These are phyloP conservation scores for Acidiella bohemica DNA, from an alignment of 495 filamentous ascomycete genomes.

Conservation along the genomic window DNA sequence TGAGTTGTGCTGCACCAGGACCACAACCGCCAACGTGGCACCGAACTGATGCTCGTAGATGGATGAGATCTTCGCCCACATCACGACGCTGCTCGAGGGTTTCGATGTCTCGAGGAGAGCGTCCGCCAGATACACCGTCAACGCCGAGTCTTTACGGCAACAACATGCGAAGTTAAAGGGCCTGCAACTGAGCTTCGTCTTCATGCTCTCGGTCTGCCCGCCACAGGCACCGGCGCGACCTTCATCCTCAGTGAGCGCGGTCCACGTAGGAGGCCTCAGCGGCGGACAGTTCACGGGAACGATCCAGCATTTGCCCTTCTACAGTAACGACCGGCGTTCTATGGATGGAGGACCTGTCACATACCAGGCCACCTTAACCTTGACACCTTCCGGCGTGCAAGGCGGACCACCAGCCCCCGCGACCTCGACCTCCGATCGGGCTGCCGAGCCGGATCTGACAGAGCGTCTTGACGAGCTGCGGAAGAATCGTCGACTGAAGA, in stretches of 20 bases:
- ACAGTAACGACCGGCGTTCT: background rate
- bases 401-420: background rate
- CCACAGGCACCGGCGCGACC: background rate
- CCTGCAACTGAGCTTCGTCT: slow-evolving; percentile 3
- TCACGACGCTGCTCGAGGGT: background rate
- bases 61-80: background rate
- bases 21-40: too few species aligned
- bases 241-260: background rate
- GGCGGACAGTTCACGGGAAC: background rate
- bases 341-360: background rate
- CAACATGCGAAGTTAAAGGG: slow-evolving; percentile 1
- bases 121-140: background rate
- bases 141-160: background rate
- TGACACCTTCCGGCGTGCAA: background rate
- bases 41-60: background rate
- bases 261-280: background rate
- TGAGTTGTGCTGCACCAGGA: background rate
- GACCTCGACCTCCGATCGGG: background rate
- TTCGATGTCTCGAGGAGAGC: background rate
- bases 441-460: background rate
- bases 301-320: background rate
- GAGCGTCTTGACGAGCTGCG: background rate
- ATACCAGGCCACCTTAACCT: slow-evolving; percentile 2
- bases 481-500: background rate
- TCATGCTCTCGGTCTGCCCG: slow-evolving; percentile 4